Evolutionary conservation across 805 yeast species (phyloP).

Genomic region (Candida taoyuanica): DNA sequence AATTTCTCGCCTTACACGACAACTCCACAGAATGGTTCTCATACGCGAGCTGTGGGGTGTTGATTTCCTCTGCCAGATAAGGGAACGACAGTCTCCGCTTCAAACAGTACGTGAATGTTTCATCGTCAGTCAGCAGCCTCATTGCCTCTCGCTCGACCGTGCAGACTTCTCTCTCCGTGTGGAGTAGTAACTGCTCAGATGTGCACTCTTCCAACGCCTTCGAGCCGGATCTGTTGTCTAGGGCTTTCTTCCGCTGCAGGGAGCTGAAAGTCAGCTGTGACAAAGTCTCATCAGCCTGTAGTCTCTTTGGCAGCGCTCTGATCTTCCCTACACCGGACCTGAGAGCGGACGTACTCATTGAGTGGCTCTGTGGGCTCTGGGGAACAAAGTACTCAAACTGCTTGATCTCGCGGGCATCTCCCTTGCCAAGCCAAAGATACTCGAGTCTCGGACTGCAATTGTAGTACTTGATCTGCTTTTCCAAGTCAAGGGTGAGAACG

Average conservation of each 20-base stretch:
- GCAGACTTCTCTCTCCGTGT: not conserved
- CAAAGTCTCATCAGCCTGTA: constrained; percentile 19
- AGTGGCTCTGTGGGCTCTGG: constrained; percentile 5
- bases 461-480: constrained; percentile 24
- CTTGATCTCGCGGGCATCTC: constrained; percentile 33
- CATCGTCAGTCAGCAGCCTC: constrained; percentile 12
- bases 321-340: constrained; percentile 27
- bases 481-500: constrained; percentile 36
- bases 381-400: constrained; percentile 19
- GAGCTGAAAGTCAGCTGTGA: constrained; percentile 7
- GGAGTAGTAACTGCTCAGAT: not conserved
- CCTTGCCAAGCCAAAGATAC: constrained; percentile 49
- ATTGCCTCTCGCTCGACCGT: not conserved
- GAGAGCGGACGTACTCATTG: constrained; percentile 16
- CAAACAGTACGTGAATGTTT: constrained; percentile 10
- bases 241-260: constrained; percentile 2
- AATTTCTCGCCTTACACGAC: constrained; percentile 1
- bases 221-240: not conserved
- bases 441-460: constrained; percentile 31
- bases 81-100: constrained; percentile 39
- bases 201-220: not conserved
- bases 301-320: constrained; percentile 21
- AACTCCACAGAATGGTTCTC: constrained; percentile 21
- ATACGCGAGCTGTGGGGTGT: constrained; percentile 24
- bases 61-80: constrained; percentile 30